Percentiles rank a stretch among this genome's conserved stretches.
Conservation (phyloP, 176 grass and related monocot genomes). For the Rhynchospora tenuis region DNA sequence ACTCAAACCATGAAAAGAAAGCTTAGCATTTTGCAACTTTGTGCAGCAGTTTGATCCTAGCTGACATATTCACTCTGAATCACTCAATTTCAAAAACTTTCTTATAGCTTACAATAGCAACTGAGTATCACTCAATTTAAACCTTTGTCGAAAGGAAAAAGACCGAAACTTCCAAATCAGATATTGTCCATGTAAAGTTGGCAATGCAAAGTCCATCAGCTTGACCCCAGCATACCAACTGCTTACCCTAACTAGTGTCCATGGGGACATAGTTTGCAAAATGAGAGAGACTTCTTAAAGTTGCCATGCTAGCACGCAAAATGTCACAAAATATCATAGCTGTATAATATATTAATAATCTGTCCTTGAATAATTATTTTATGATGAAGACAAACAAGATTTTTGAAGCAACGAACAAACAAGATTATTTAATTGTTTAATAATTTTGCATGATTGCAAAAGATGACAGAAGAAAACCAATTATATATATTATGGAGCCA, state of each 20-base stretch:
- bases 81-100: too few species aligned
- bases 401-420: too few species aligned
- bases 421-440: background rate
- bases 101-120: too few species aligned
- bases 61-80: too few species aligned
- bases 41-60: too few species aligned
- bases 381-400: background rate
- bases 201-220: background rate
- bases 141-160: background rate
- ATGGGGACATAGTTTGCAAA: background rate
- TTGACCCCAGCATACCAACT: background rate
- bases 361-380: background rate
- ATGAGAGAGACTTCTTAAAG: too few species aligned
- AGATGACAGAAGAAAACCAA: background rate
- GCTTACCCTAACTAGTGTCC: background rate
- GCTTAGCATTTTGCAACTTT: too few species aligned
- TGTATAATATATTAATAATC: background rate
- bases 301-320: background rate
- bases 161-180: background rate
- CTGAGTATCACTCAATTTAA: background rate
- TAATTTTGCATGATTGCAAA: background rate
- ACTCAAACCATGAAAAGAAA: too few species aligned
- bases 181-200: background rate
- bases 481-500: background rate
- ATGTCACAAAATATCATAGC: background rate